Evolutionary conservation across 768 basidiomycete species (phyloP), one percentile per base, ranked within the genome.

Genomic region (Kwoniella sp.): DNA sequence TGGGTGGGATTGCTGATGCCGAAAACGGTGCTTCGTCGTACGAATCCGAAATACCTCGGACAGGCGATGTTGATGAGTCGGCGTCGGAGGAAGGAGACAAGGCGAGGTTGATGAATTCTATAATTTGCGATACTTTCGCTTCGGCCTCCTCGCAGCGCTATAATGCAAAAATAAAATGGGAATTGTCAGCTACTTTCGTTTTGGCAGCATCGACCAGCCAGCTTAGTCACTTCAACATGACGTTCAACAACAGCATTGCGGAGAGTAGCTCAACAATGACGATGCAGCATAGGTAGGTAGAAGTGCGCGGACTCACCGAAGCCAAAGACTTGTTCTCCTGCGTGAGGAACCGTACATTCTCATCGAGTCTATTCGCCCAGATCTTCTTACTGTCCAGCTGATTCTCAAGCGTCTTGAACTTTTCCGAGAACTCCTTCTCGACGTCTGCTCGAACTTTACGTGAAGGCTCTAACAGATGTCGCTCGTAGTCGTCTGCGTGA

Each of bases 401-500:
- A 37, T 55, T 58, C 30, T 77, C 68, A 0, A 79, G 55, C 21
- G 68, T 72, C 33, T 70, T 67, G 0, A 79, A 62, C 50, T 69
- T 74, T 12, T 63, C 71, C 7, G 59, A 17, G 65, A 68, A 79
- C 47, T 79, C 78, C 40, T 65, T 71, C 65, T 79, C 78, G 15
- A 79, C 78, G 56, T 79, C 78, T 51, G 76, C 78, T 33, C 76
- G 67, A 22, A 79, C 73, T 53, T 79, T 79, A 1, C 67, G 69
- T 13, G 66, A 62, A 0, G 78, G 78, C 60, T 79, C 77, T 21
- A 62, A 64, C 10, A 79, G 68, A 48, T 77, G 71, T 22, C 71
- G 60, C 49, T 79, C 77, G 63, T 79, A 78, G 47, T 78, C 78
- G 52, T 69, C 78, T 77, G 53, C 1, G 24, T n/a, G 22, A 37